Evolutionary conservation across 331 rosid genomes (phyloP).

Genomic region (Rosa hybrid): DNA sequence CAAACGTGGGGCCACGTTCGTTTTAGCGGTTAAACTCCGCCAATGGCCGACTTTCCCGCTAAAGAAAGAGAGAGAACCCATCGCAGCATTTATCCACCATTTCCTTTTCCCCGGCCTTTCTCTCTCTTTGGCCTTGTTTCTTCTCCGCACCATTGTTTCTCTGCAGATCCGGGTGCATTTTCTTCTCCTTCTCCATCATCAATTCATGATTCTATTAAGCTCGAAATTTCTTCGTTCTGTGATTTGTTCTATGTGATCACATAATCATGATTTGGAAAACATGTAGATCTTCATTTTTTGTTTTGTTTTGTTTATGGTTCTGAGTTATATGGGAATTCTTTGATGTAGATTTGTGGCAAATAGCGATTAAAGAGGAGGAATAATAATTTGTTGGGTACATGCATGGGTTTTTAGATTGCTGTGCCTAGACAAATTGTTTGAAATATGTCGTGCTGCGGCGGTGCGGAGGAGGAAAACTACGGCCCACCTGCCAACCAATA

Average conservation of each 20-base stretch:
- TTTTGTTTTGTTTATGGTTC: not conserved
- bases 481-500: conserved; percentile 75
- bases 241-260: not conserved
- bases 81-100: not conserved
- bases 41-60: conserved; percentile 51
- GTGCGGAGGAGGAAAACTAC: conserved; percentile 75
- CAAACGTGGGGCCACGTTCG: conserved; percentile 54
- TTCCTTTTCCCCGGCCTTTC: not conserved
- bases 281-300: not conserved
- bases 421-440: conserved; percentile 32
- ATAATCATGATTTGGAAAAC: not conserved
- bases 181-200: too few relatives aligned
- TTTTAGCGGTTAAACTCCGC: conserved; percentile 40
- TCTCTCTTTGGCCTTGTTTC: conserved; percentile 20
- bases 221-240: not conserved
- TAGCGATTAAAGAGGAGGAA: not conserved
- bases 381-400: conserved; percentile 14
- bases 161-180: not conserved
- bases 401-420: conserved; percentile 42
- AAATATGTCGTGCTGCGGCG: conserved; percentile 94
- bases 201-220: too few relatives aligned
- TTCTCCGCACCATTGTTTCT: conserved; percentile 21
- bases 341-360: conserved; percentile 6
- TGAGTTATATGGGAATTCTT: not conserved
- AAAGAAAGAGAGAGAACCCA: conserved; percentile 21